Conservation (phyloP, 805 yeast species). For the Hanseniaspora thailandica region DNA sequence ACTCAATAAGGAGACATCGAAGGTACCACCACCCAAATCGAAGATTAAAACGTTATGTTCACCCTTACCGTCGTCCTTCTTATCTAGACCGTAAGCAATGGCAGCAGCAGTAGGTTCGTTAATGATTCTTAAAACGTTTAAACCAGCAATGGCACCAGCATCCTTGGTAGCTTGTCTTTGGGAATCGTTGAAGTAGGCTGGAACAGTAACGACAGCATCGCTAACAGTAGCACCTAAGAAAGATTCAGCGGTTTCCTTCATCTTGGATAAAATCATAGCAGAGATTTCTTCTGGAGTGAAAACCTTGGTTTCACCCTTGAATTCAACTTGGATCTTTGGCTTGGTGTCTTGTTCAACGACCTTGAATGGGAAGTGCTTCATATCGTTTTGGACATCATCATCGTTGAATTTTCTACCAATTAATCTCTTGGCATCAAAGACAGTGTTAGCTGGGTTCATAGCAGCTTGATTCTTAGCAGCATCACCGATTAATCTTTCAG, state of each 20-base stretch:
- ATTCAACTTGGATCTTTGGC: constrained; percentile 79
- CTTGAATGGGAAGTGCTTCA: constrained; percentile 79
- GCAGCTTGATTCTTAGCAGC: constrained; percentile 99
- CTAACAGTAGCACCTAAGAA: constrained; percentile 73
- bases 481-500: constrained; percentile 91
- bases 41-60: constrained; percentile 87
- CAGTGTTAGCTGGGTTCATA: constrained; percentile 86
- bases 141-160: constrained; percentile 90
- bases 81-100: constrained; percentile 86
- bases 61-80: constrained; percentile 37
- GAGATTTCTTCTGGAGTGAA: constrained; percentile 93
- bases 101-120: constrained; percentile 97
- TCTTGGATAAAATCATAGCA: constrained; percentile 81
- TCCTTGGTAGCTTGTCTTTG: constrained; percentile 97
- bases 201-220: constrained; percentile 91
- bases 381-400: constrained; percentile 44
- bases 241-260: constrained; percentile 90
- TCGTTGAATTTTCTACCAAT: constrained; percentile 59
- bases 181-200: constrained; percentile 92
- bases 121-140: constrained; percentile 84
- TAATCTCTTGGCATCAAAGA: constrained; percentile 90
- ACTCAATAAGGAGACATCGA: constrained; percentile 87
- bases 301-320: constrained; percentile 72
- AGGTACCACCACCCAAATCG: constrained; percentile 98
- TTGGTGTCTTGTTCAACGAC: constrained; percentile 68